A percentile compares a stretch with the other conserved stretches of the same genome.
These are phyloP conservation scores for Apophysomyces sp. DNA, from an alignment of 371 early-diverging fungal species.

Conservation along the genomic window DNA sequence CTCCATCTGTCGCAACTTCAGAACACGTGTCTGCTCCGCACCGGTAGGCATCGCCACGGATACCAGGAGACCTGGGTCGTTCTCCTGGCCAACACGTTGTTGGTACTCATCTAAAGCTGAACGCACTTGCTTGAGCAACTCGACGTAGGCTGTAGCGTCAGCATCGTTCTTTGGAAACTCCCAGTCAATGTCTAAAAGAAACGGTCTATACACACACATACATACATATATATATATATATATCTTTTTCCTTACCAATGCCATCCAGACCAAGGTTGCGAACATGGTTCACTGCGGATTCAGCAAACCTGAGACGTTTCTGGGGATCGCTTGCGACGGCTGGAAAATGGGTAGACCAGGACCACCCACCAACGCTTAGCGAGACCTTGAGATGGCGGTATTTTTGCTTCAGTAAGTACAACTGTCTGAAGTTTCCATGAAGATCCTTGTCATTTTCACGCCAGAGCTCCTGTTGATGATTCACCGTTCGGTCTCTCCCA, in stretches of 20 bases:
- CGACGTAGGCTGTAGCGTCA: conserved; percentile 77
- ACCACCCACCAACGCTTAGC: conserved; percentile 88
- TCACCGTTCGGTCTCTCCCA: conserved; percentile 13
- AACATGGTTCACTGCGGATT: conserved; percentile 52
- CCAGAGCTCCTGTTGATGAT: conserved; percentile 57
- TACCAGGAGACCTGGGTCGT: conserved; percentile 56
- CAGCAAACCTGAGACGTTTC: conserved; percentile 57
- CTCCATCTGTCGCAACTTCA: conserved; percentile 62
- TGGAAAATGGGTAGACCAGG: conserved; percentile 79
- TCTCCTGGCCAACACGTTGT: conserved; percentile 32
- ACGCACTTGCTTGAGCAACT: conserved; percentile 70
- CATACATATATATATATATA: neutral
- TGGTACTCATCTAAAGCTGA: conserved; percentile 52
- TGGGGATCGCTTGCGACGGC: conserved; percentile 52
- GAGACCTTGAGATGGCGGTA: conserved; percentile 67
- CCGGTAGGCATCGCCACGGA: conserved; percentile 76
- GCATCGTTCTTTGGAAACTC: conserved; percentile 78
- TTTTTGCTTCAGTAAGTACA: conserved; percentile 70
- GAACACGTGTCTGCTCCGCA: conserved; percentile 53
- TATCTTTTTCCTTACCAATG: conserved; percentile 15
- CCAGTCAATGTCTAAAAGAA: conserved; percentile 75
- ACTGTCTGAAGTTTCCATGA: conserved; percentile 78
- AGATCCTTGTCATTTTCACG: conserved; percentile 50
- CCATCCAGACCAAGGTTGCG: conserved; percentile 53
- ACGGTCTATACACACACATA: too few species aligned